Evolutionary conservation across 1,284 basidiomycete genomes (phyloP), one percentile per base, ranked within the genome.

Genomic region (Meripilus lineatus): DNA sequence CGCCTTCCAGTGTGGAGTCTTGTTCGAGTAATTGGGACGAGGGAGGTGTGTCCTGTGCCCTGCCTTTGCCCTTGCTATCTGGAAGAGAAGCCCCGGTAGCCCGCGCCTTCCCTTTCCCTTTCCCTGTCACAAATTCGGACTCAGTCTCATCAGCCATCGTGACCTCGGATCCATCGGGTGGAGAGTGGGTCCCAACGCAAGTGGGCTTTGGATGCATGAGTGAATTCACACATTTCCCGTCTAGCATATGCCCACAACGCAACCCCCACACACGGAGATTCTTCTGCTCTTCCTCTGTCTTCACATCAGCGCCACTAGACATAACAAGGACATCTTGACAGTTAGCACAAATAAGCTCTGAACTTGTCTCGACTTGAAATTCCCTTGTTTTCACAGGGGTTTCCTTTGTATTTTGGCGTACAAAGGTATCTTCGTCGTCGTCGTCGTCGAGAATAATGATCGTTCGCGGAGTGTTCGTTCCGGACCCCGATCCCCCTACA

Each of bases 181-280:
- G 21, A n/a, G n/a, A n/a, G n/a, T n/a, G n/a, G n/a, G 25, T 26
- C 21, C 37, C 54, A 13, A 38, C 28, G 14, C 45, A 43, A 15
- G 57, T 52, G n/a, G 55, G 46, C 3, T 45, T 36, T 1, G 83
- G 82, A 20, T 65, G 62, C 55, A 77, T 77, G 35, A 87, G 48
- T 49, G 70, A 66, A 45, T 72, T 71, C 4, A 83, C 61, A 51
- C 85, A 89, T 57, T 81, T 83, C 35, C 84, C 86, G 52, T 89
- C 86, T 2, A 89, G 69, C 53, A 89, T 63, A 55, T 89, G 85
- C 0, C 85, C 85, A 46, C 85, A 89, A 30, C 82, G 69, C 44
- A 89, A 61, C 2, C 73, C 77, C 84, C 83, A 88, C 3, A 88
- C 62, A 35, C 72, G 69, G 43, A 68, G 64, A 28, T 59, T 61